Conservation (phyloP, 208 protist genomes). For the Crithidia brevicula region DNA sequence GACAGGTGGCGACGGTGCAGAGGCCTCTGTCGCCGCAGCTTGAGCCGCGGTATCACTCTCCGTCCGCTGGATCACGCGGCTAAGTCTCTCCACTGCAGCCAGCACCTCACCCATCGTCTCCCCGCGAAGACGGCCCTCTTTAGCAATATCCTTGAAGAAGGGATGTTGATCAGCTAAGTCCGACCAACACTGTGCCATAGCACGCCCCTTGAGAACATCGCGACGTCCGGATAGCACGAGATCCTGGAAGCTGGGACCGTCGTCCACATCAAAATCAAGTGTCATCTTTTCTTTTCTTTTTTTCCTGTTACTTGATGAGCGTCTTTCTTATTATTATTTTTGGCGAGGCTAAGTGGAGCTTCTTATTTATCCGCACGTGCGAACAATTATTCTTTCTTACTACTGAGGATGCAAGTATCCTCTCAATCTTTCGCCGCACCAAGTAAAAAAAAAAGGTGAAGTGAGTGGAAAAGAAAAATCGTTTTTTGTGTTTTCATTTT, state of each 20-base stretch:
- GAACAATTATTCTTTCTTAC: too few species aligned
- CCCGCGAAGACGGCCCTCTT: conserved; percentile 51
- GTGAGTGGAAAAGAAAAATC: too few species aligned
- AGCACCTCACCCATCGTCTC: conserved; percentile 41
- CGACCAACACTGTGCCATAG: conserved; percentile 38
- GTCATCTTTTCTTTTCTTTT: conserved; percentile 9
- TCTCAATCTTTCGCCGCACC: too few species aligned
- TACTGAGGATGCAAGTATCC: too few species aligned
- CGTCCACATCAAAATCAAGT: conserved; percentile 44
- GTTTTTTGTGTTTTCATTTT: too few species aligned
- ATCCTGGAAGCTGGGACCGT: conserved; percentile 26
- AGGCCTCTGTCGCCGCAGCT: not conserved
- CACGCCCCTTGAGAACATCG: conserved; percentile 37
- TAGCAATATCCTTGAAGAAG: conserved; percentile 68
- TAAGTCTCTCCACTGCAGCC: conserved; percentile 49
- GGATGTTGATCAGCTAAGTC: conserved; percentile 48
- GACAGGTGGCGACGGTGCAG: not conserved
- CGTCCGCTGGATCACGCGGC: conserved; percentile 12
- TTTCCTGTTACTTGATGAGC: not conserved
- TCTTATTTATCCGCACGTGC: too few species aligned
- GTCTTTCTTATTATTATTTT: not conserved
- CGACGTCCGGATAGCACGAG: conserved; percentile 19
- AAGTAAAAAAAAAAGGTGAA: too few species aligned
- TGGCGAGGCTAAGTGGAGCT: too few species aligned
- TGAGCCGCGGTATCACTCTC: not conserved